A percentile compares a stretch with the other conserved stretches of the same genome.
phyloP scores from a whole-genome alignment of 2,329 filamentous ascomycete species.

The Thelonectria olida region DNA sequence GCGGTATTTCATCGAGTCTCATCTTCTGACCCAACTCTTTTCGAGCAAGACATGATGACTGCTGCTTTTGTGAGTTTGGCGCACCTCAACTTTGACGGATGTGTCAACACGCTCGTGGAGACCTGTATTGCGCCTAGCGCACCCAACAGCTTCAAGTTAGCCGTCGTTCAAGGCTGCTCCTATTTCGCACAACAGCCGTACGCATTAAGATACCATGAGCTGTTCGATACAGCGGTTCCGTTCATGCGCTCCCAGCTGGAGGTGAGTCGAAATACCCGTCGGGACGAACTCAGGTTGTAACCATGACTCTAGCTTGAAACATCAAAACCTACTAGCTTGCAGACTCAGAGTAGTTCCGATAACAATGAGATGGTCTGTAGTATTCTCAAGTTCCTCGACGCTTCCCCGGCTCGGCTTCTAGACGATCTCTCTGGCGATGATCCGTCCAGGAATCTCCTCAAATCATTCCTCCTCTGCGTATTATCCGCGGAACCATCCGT shows the following conservation, averaged over 20 bases:
- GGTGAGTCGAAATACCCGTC: conserved; percentile 49
- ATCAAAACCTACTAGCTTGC: conserved; percentile 21
- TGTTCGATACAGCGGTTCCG: conserved; percentile 64
- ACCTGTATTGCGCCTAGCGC: conserved; percentile 65
- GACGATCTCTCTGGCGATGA: conserved; percentile 42
- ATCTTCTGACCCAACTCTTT: conserved; percentile 57
- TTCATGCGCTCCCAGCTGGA: conserved; percentile 67
- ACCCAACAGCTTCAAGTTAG: conserved; percentile 69
- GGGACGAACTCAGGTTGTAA: background rate
- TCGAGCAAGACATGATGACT: conserved; percentile 73
- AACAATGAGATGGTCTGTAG: conserved; percentile 43
- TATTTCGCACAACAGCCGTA: conserved; percentile 67
- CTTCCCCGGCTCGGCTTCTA: conserved; percentile 52
- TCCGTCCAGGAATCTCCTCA: conserved; percentile 49
- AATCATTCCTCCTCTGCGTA: conserved; percentile 63
- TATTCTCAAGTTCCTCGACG: conserved; percentile 66
- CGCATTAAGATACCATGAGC: conserved; percentile 58
- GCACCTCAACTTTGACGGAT: conserved; percentile 68
- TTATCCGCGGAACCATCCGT: conserved; percentile 61
- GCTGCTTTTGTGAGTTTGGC: conserved; percentile 72
- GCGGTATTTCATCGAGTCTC: conserved; percentile 68
- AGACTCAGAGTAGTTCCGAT: conserved; percentile 20
- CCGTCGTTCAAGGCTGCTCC: conserved; percentile 69
- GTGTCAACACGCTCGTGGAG: conserved; percentile 64
- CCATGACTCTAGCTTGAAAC: conserved; percentile 26